phyloP scores from a whole-genome alignment of 768 basidiomycete genomes.

The Megacollybia marginata region DNA sequence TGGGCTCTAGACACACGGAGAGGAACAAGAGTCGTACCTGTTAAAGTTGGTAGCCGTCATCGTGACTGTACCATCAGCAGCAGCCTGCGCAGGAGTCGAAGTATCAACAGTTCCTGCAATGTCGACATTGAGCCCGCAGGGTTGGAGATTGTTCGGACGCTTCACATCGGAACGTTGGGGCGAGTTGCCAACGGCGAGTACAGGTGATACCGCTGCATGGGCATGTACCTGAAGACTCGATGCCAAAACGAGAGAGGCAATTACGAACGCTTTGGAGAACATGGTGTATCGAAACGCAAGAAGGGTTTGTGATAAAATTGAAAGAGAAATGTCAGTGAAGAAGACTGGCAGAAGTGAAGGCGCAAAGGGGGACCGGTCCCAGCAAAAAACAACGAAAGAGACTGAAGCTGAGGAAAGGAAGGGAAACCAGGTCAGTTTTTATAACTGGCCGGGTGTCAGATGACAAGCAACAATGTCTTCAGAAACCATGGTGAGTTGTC shows the following conservation, averaged over 20 bases:
- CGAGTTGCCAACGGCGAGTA: slow-evolving; percentile 9
- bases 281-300: neutral
- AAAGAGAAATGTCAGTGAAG: neutral
- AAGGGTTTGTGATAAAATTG: neutral
- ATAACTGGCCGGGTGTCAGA: neutral
- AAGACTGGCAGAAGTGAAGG: neutral
- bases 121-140: neutral
- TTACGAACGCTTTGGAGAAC: neutral
- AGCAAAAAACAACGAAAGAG: neutral
- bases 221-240: slow-evolving; percentile 18
- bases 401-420: neutral
- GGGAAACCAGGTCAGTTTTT: neutral
- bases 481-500: too few relatives aligned
- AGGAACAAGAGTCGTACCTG: slow-evolving; percentile 11
- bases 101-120: neutral
- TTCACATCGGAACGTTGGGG: neutral
- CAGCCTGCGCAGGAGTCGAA: neutral
- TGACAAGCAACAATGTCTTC: too few relatives aligned
- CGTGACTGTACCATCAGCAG: slow-evolving; percentile 10
- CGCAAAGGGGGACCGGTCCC: neutral
- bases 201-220: slow-evolving; percentile 21
- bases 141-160: neutral
- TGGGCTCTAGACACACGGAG: too few relatives aligned
- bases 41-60: slow-evolving; percentile 20
- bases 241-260: neutral